Conservation (phyloP, 805 yeast genomes). For the Cyberlindnera japonica region DNA sequence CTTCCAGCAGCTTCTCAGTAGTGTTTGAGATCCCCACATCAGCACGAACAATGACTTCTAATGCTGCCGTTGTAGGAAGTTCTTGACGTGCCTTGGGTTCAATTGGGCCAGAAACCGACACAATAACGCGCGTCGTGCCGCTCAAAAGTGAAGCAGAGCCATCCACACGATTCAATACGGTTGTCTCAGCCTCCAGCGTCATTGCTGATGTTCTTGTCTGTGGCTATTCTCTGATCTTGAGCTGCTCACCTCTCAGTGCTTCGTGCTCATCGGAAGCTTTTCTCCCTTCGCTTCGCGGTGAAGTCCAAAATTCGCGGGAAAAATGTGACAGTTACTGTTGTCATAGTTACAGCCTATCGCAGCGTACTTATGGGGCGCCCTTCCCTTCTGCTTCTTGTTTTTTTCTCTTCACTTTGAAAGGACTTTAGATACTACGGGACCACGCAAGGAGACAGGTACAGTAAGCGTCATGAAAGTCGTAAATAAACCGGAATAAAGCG, state of each 20-base stretch:
- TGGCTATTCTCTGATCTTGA: background rate
- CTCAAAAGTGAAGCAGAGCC: constrained; percentile 66
- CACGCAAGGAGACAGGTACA: too few species aligned
- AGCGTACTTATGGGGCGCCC: too few species aligned
- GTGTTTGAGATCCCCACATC: constrained; percentile 69
- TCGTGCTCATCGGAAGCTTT: too few species aligned
- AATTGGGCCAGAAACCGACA: constrained; percentile 87
- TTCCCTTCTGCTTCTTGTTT: too few species aligned
- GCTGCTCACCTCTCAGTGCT: too few species aligned
- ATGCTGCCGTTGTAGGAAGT: constrained; percentile 67
- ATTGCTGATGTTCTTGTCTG: background rate
- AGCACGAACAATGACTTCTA: constrained; percentile 80
- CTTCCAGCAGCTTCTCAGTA: constrained; percentile 74
- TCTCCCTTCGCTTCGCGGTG: background rate
- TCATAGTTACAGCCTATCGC: too few species aligned
- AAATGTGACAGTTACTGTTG: too few species aligned
- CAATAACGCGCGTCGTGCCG: constrained; percentile 56
- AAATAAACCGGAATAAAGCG: background rate
- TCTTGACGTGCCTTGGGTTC: constrained; percentile 84
- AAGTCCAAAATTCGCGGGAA: background rate
- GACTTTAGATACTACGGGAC: too few species aligned
- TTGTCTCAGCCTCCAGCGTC: constrained; percentile 15
- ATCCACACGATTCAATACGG: constrained; percentile 56
- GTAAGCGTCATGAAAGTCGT: constrained; percentile 1
- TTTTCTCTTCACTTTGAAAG: too few species aligned